phyloP scores from a whole-genome alignment of 176 grass and related monocot species.

The Elaeis guineensis region DNA sequence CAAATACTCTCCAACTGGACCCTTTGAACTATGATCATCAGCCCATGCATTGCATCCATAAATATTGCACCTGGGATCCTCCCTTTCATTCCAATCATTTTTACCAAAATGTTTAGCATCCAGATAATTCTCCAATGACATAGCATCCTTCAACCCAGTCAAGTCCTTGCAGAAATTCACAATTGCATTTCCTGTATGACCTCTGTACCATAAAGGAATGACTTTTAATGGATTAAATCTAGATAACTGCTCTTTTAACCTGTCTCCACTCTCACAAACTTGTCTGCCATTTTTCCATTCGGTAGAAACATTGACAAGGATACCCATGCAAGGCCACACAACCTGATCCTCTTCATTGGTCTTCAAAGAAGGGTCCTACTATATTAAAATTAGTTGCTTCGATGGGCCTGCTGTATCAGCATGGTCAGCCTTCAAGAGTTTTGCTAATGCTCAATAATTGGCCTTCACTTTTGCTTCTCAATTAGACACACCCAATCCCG shows the following conservation, averaged over 20 bases:
- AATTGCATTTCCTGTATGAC: slow-evolving; percentile 24
- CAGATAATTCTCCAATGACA: slow-evolving; percentile 40
- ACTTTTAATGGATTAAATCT: slow-evolving; percentile 21
- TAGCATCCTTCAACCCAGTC: slow-evolving; percentile 49
- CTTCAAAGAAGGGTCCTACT: slow-evolving; percentile 10
- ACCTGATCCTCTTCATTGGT: slow-evolving; percentile 26
- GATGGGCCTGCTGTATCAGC: slow-evolving; percentile 8
- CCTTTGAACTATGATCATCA: slow-evolving; percentile 28
- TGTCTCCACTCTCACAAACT: slow-evolving; percentile 10
- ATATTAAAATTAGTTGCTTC: not conserved
- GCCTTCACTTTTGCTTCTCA: slow-evolving; percentile 38
- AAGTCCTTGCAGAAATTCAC: slow-evolving; percentile 39
- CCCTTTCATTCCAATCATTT: slow-evolving; percentile 24
- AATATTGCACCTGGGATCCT: not conserved
- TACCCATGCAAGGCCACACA: slow-evolving; percentile 52
- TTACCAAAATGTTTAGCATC: slow-evolving; percentile 26
- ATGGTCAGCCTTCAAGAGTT: slow-evolving; percentile 27
- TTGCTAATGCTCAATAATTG: slow-evolving; percentile 39
- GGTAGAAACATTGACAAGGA: slow-evolving; percentile 31
- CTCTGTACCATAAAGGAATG: slow-evolving; percentile 2
- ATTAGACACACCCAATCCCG: slow-evolving; percentile 38
- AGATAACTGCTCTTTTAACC: slow-evolving; percentile 22
- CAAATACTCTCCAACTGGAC: slow-evolving; percentile 29
- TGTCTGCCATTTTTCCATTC: slow-evolving; percentile 1
- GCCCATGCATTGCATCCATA: slow-evolving; percentile 39